These are phyloP conservation scores for Trichoderma semiorbis DNA, from an alignment of 2,329 filamentous ascomycete species.

Conservation along the genomic window DNA sequence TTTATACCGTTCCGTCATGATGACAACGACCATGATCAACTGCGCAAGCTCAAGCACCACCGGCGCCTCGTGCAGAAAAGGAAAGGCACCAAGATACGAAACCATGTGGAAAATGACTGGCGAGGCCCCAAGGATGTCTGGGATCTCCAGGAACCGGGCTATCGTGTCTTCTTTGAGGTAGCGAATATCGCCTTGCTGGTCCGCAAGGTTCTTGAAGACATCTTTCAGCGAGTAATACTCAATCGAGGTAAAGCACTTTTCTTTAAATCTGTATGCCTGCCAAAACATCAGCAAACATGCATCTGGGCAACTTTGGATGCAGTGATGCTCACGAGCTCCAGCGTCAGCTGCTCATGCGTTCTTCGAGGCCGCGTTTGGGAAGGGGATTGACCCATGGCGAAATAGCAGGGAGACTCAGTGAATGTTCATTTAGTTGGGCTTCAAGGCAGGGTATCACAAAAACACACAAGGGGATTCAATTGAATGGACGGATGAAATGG, in stretches of 20 bases:
- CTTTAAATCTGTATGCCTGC: constrained; percentile 61
- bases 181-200: constrained; percentile 56
- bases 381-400: constrained; percentile 50
- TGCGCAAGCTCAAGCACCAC: constrained; percentile 66
- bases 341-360: constrained; percentile 50
- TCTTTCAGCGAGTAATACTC: constrained; percentile 72
- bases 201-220: constrained; percentile 68
- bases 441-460: constrained; percentile 4
- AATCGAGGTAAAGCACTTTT: constrained; percentile 66
- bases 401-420: constrained; percentile 9
- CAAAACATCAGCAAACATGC: constrained; percentile 4
- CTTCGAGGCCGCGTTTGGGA: constrained; percentile 45
- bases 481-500: background rate
- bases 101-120: constrained; percentile 69
- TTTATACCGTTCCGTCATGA: constrained; percentile 68
- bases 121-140: constrained; percentile 64
- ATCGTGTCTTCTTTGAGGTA: constrained; percentile 69
- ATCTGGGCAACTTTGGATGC: background rate
- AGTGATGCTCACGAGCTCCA: constrained; percentile 45
- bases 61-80: constrained; percentile 67
- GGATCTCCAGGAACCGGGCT: constrained; percentile 68
- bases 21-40: constrained; percentile 67
- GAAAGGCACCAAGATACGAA: constrained; percentile 69
- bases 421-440: background rate
- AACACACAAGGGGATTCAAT: background rate